phyloP scores from a whole-genome alignment of 176 grass and related monocot species.

The Oryza brachyantha region DNA sequence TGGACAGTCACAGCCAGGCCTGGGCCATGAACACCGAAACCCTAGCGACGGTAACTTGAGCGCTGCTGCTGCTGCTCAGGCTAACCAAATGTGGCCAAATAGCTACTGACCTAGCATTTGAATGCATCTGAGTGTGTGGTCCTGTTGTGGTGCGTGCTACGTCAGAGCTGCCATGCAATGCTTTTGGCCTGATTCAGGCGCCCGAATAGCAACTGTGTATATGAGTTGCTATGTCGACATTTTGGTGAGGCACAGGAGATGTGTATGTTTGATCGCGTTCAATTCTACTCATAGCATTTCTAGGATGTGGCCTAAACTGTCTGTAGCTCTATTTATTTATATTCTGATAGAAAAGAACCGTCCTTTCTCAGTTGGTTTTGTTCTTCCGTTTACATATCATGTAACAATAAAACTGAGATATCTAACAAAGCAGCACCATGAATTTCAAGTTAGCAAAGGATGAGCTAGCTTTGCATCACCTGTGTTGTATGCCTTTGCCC shows the following conservation, averaged over 20 bases:
- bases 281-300: slow-evolving; percentile 25
- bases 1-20: slow-evolving; percentile 53
- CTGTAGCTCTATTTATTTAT: slow-evolving; percentile 50
- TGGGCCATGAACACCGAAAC: slow-evolving; percentile 53
- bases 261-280: slow-evolving; percentile 13
- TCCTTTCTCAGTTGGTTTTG: slow-evolving; percentile 25
- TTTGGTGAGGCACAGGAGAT: slow-evolving; percentile 39
- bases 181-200: slow-evolving; percentile 20
- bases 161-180: slow-evolving; percentile 15
- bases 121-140: neutral
- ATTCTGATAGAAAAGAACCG: slow-evolving; percentile 46
- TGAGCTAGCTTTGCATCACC: neutral
- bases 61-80: slow-evolving; percentile 35
- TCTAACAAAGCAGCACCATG: slow-evolving; percentile 49
- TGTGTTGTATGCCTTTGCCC: neutral
- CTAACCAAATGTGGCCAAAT: slow-evolving; percentile 67
- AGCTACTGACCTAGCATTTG: slow-evolving; percentile 39
- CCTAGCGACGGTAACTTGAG: slow-evolving; percentile 52
- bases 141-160: slow-evolving; percentile 3
- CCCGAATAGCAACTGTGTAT: slow-evolving; percentile 24
- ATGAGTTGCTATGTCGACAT: slow-evolving; percentile 36
- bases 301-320: slow-evolving; percentile 38
- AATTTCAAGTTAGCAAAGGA: slow-evolving; percentile 23
- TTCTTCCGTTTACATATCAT: slow-evolving; percentile 16
- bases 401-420: slow-evolving; percentile 50